phyloP scores from a whole-genome alignment of 805 yeast species.

The Yarrowia bubula region DNA sequence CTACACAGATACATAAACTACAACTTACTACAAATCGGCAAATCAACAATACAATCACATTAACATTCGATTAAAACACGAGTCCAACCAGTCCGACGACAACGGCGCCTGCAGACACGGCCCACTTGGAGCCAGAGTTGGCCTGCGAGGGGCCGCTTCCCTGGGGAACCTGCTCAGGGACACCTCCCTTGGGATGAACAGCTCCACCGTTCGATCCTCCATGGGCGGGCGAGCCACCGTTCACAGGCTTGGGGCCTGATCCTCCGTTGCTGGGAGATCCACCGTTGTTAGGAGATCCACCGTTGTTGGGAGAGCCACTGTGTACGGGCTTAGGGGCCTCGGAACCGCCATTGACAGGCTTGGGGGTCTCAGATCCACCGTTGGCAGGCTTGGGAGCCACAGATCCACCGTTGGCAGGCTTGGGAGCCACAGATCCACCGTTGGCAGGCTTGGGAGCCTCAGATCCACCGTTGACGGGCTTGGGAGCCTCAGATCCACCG shows the following conservation, averaged over 20 bases:
- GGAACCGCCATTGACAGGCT: no score
- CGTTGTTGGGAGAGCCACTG: neutral
- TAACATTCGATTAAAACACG: neutral
- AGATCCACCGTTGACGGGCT: no score
- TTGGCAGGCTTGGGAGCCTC: neutral
- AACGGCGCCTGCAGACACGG: neutral
- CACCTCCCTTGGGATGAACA: no score
- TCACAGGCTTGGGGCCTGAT: neutral
- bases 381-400: neutral
- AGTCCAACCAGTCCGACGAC: neutral
- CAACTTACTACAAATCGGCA: neutral
- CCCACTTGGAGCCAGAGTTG: neutral
- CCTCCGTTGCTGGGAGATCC: neutral
- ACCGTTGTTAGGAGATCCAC: neutral
- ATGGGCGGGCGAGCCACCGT: neutral
- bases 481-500: neutral
- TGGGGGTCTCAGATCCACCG: neutral
- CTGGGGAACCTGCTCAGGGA: neutral
- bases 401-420: neutral
- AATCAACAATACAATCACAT: neutral
- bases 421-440: neutral
- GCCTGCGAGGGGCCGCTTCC: neutral
- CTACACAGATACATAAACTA: neutral
- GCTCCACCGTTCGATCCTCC: neutral
- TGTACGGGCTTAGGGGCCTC: no score